phyloP scores from a whole-genome alignment of 257 asterid species.

The Anisodus tanguticus region DNA sequence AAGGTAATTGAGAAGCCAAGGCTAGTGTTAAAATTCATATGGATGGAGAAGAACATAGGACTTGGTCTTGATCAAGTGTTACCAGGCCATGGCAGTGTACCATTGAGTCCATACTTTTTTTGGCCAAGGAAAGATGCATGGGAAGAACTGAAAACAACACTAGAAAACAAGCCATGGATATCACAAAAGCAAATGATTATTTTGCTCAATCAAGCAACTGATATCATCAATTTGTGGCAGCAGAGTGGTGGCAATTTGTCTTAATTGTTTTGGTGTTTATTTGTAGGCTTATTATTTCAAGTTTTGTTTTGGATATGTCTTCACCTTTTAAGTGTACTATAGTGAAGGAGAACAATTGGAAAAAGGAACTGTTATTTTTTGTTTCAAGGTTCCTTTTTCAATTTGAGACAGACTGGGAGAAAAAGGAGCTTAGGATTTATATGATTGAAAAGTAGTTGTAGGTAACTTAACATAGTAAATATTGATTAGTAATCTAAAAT shows the following conservation, averaged over 20 bases:
- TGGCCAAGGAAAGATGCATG: slow-evolving; percentile 68
- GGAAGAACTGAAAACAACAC: slow-evolving; percentile 53
- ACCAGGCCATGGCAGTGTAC: slow-evolving; percentile 54
- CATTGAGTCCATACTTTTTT: slow-evolving; percentile 54
- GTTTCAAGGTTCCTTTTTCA: neutral
- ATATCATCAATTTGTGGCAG: slow-evolving; percentile 61
- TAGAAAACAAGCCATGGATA: slow-evolving; percentile 57
- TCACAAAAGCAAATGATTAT: slow-evolving; percentile 62
- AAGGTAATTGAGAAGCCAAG: slow-evolving; percentile 44
- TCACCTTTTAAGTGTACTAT: too few species aligned
- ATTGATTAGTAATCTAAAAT: too few species aligned
- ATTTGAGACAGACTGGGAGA: too few species aligned
- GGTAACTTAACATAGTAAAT: too few species aligned
- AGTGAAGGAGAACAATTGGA: too few species aligned
- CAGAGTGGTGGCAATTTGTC: slow-evolving; percentile 60
- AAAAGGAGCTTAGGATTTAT: too few species aligned
- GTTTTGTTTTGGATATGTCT: neutral
- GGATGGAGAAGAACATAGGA: slow-evolving; percentile 64
- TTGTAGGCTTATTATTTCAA: neutral
- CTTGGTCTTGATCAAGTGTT: slow-evolving; percentile 49
- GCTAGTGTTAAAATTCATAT: slow-evolving; percentile 54
- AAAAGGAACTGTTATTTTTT: neutral
- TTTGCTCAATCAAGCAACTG: slow-evolving; percentile 62
- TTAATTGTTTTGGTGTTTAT: slow-evolving; percentile 1
- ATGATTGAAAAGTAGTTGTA: too few species aligned